Conservation (phyloP, 768 basidiomycete genomes). For the Leucosporidium creatinivorum region DNA sequence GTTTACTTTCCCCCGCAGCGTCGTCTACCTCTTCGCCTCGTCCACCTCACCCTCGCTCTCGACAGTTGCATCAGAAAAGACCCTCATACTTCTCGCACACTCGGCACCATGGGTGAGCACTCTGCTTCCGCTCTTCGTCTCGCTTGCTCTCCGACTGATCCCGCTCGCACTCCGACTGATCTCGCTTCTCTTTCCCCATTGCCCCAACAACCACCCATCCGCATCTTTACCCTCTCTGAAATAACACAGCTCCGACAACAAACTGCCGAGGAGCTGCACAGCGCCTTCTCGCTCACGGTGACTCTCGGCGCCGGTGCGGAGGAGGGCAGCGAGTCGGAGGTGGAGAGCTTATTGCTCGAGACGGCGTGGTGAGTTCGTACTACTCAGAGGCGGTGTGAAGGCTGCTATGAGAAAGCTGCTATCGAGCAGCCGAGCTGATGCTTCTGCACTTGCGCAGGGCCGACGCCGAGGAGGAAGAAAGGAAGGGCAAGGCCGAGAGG, state of each 20-base stretch:
- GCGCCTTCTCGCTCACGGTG: background rate
- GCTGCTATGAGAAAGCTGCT: too few species aligned
- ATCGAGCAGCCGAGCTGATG: too few species aligned
- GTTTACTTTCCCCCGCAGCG: slow-evolving; percentile 51
- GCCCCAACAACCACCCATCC: too few species aligned
- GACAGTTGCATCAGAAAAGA: slow-evolving; percentile 46
- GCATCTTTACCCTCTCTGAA: too few species aligned
- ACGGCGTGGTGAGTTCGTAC: slow-evolving; percentile 60
- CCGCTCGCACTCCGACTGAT: too few species aligned
- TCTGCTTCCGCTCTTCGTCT: background rate
- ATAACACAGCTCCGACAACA: slow-evolving; percentile 14
- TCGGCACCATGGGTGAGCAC: slow-evolving; percentile 54
- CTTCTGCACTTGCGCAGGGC: background rate
- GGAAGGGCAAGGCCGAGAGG: too few species aligned
- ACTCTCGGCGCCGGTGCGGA: background rate
- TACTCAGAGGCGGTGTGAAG: too few species aligned
- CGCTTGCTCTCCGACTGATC: too few species aligned
- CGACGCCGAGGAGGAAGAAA: background rate
- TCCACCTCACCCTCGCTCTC: slow-evolving; percentile 47
- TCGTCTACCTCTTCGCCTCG: slow-evolving; percentile 58
- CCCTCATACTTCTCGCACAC: slow-evolving; percentile 59
- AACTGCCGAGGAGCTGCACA: slow-evolving; percentile 23
- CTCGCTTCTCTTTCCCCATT: too few species aligned
- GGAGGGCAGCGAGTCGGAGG: slow-evolving; percentile 48
- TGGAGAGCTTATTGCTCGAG: slow-evolving; percentile 60